Percentiles rank a stretch among this genome's conserved stretches.
Evolutionary conservation across 805 yeast species (phyloP).

Genomic region (Kodamaea laetipori): DNA sequence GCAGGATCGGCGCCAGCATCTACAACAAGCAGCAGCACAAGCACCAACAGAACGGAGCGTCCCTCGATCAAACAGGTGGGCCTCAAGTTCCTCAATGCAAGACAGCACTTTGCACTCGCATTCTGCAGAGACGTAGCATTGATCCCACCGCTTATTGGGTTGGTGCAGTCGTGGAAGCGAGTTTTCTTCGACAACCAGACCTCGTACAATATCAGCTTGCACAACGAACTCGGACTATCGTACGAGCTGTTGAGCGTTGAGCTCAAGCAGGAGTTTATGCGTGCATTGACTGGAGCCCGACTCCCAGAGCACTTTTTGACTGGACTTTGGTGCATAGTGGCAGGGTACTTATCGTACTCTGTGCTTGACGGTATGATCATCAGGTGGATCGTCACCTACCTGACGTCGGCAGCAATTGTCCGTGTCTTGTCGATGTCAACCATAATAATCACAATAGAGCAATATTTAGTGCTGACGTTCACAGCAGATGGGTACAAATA

Average conservation of each 20-base stretch:
- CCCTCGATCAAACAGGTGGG: conserved; percentile 57
- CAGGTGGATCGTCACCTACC: conserved; percentile 91
- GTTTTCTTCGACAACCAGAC: conserved; percentile 24
- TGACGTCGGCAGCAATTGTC: conserved; percentile 83
- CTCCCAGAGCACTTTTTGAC: conserved; percentile 79
- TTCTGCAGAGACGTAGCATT: conserved; percentile 78
- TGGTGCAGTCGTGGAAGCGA: conserved; percentile 46
- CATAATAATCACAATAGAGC: conserved; percentile 68
- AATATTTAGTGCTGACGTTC: conserved; percentile 64
- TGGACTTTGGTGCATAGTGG: conserved; percentile 90
- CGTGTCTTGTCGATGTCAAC: conserved; percentile 83
- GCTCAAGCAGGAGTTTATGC: conserved; percentile 8
- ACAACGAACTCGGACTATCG: conserved; percentile 8
- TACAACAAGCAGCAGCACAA: conserved; percentile 5
- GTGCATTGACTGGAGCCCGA: conserved; percentile 55
- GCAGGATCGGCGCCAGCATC: conserved; percentile 3
- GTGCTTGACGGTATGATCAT: conserved; percentile 88
- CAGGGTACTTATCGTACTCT: conserved; percentile 80
- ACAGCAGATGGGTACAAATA: conserved; percentile 68
- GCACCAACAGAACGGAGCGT: conserved; percentile 18
- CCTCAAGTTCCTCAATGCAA: conserved; percentile 68
- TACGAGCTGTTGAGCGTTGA: conserved; percentile 2
- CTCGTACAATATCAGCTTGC: conserved; percentile 12
- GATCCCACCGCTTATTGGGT: conserved; percentile 62
- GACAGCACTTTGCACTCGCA: conserved; percentile 75